Conservation (phyloP, 192 early-diverging fungal genomes). For the Gryganskiella cystojenkinii region DNA sequence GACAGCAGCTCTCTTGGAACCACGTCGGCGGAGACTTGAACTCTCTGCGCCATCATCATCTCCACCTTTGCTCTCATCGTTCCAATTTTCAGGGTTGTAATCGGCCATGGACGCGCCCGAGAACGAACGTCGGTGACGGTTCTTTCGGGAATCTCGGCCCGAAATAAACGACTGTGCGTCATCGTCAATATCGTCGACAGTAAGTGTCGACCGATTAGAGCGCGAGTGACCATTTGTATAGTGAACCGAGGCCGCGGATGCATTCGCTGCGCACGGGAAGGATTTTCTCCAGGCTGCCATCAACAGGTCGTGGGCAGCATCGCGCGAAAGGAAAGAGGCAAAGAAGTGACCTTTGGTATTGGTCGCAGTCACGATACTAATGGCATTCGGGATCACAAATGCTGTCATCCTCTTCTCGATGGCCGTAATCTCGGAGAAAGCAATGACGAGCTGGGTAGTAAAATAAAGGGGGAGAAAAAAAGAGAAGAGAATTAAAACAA, state of each 20-base stretch:
- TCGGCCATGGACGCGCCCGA: slow-evolving; percentile 30
- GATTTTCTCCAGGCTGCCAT: slow-evolving; percentile 70
- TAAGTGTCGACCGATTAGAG: slow-evolving; percentile 9
- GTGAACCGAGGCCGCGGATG: slow-evolving; percentile 7
- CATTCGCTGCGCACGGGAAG: slow-evolving; percentile 47
- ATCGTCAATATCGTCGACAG: slow-evolving; percentile 28
- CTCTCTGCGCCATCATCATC: background rate
- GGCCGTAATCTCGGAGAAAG: slow-evolving; percentile 79
- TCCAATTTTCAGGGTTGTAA: slow-evolving; percentile 21
- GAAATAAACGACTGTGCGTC: slow-evolving; percentile 35
- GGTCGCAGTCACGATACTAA: slow-evolving; percentile 75
- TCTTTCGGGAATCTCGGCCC: slow-evolving; percentile 29
- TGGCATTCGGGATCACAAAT: slow-evolving; percentile 89
- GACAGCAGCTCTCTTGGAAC: slow-evolving; percentile 35
- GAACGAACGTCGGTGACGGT: slow-evolving; percentile 34
- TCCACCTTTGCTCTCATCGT: slow-evolving; percentile 8
- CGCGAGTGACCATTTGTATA: slow-evolving; percentile 4
- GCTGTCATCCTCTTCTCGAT: slow-evolving; percentile 91
- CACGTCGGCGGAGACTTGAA: slow-evolving; percentile 18
- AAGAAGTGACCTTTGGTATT: slow-evolving; percentile 74
- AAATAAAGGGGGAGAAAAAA: background rate
- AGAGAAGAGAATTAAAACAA: background rate
- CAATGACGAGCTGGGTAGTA: slow-evolving; percentile 66
- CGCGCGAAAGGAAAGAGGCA: slow-evolving; percentile 88
- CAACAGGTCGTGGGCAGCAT: slow-evolving; percentile 78